These are phyloP conservation scores for Wallacemonas collosoma DNA, from an alignment of 208 protist species.

Conservation along the genomic window DNA sequence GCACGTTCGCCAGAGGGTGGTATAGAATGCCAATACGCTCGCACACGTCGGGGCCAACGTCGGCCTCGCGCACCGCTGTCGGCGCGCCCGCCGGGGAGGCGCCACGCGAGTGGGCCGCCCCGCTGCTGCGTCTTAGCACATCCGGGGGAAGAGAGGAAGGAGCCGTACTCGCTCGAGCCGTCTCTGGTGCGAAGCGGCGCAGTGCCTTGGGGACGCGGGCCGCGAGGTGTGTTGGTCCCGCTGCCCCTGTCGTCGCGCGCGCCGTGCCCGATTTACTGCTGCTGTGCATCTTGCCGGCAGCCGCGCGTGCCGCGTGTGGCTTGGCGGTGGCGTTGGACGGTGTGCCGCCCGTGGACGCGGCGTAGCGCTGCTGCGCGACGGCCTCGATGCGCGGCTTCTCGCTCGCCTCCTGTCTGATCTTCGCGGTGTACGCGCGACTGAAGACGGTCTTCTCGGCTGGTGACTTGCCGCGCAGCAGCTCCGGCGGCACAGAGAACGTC, in stretches of 20 bases:
- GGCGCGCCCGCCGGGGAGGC: neutral
- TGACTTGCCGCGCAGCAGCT: conserved; percentile 53
- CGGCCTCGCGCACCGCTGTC: conserved; percentile 1
- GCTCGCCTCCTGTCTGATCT: conserved; percentile 74
- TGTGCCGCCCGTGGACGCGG: conserved; percentile 9
- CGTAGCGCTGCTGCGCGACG: conserved; percentile 54
- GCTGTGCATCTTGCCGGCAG: neutral
- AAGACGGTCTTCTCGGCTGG: conserved; percentile 33
- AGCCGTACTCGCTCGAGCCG: neutral
- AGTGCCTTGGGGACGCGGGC: conserved; percentile 27
- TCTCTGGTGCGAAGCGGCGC: conserved; percentile 17
- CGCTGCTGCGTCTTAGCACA: neutral
- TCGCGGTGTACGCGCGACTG: conserved; percentile 52
- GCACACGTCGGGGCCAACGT: conserved; percentile 24
- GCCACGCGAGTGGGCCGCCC: neutral
- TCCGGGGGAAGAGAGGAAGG: neutral
- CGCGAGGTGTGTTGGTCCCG: neutral
- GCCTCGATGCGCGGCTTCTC: conserved; percentile 59
- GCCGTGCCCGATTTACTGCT: neutral
- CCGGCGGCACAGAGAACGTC: conserved; percentile 35
- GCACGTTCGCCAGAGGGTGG: conserved; percentile 62
- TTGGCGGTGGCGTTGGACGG: neutral
- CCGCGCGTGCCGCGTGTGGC: neutral
- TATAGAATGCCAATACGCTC: conserved; percentile 74
- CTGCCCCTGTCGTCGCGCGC: neutral